Evolutionary conservation across 2,329 filamentous ascomycete species (phyloP).

Genomic region (Clonostachys byssicola): DNA sequence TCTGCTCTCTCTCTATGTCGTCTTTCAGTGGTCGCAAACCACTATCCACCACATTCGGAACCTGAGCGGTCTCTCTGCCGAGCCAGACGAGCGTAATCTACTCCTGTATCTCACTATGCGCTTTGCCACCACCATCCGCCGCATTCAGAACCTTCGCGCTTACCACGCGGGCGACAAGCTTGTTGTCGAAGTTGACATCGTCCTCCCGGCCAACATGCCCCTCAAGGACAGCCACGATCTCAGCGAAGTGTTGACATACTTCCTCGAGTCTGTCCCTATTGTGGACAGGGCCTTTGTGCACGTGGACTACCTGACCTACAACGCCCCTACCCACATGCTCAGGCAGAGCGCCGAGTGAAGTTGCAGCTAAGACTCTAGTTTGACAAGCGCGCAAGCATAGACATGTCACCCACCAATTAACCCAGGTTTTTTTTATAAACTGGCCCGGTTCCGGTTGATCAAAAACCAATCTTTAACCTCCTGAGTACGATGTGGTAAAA

Average conservation of each 20-base stretch:
- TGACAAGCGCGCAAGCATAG: too few species aligned
- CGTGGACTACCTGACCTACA: constrained; percentile 59
- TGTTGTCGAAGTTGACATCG: constrained; percentile 78
- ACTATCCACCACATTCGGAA: constrained; percentile 76
- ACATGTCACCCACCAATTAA: too few species aligned
- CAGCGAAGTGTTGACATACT: constrained; percentile 73
- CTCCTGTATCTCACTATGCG: constrained; percentile 90
- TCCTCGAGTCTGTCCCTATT: constrained; percentile 77
- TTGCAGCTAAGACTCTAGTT: constrained; percentile 2
- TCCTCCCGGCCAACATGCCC: constrained; percentile 71
- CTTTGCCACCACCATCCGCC: constrained; percentile 81
- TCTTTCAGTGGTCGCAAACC: constrained; percentile 73
- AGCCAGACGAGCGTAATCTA: constrained; percentile 78
- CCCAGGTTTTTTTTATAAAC: too few species aligned
- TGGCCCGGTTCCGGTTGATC: too few species aligned
- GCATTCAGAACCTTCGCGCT: constrained; percentile 80
- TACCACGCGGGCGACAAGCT: constrained; percentile 85
- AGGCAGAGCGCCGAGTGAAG: constrained; percentile 13
- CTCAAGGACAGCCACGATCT: constrained; percentile 80
- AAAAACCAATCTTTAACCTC: too few species aligned
- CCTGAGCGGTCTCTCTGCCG: constrained; percentile 72
- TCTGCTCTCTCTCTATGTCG: constrained; percentile 73
- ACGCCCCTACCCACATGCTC: constrained; percentile 55
- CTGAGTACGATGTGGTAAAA: too few species aligned
- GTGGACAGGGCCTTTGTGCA: constrained; percentile 72